A percentile compares a stretch with the other conserved stretches of the same genome.
Evolutionary conservation across 805 yeast genomes (phyloP).

Genomic region (Candida nonsorbophila): DNA sequence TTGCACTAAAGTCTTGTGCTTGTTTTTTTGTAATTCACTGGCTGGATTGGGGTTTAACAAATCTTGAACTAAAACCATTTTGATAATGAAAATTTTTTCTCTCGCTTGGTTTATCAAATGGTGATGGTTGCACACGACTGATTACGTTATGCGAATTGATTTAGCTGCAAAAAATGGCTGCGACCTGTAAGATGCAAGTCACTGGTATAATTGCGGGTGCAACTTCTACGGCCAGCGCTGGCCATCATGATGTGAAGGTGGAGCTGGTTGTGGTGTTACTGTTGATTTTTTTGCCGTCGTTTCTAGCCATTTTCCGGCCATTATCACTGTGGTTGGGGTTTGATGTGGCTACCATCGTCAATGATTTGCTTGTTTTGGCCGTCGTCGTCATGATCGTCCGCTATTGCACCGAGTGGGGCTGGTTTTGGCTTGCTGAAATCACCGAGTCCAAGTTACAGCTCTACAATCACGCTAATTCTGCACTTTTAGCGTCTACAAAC

Average conservation of each 20-base stretch:
- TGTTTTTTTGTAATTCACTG: conserved; percentile 94
- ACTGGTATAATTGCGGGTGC: too few species aligned
- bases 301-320: too few species aligned
- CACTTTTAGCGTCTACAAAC: too few species aligned
- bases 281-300: too few species aligned
- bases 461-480: conserved; percentile 12
- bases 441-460: conserved; percentile 10
- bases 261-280: too few species aligned
- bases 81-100: conserved; percentile 4
- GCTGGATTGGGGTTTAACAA: conserved; percentile 96
- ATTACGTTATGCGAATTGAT: conserved; percentile 2
- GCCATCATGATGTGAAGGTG: too few species aligned
- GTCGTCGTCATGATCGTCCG: conserved; percentile 29
- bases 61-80: conserved; percentile 94
- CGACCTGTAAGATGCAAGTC: too few species aligned
- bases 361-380: conserved; percentile 25
- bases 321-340: too few species aligned
- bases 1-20: conserved; percentile 94
- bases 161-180: too few species aligned
- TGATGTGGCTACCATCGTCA: conserved; percentile 21
- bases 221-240: too few species aligned
- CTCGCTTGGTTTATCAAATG: conserved; percentile 1
- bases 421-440: conserved; percentile 32
- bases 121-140: conserved; percentile 2
- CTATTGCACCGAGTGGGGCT: conserved; percentile 36